Percentiles rank a stretch among this genome's conserved stretches.
Evolutionary conservation across 2,329 filamentous ascomycete species (phyloP).

Genomic region (Leptodontidium sp.): DNA sequence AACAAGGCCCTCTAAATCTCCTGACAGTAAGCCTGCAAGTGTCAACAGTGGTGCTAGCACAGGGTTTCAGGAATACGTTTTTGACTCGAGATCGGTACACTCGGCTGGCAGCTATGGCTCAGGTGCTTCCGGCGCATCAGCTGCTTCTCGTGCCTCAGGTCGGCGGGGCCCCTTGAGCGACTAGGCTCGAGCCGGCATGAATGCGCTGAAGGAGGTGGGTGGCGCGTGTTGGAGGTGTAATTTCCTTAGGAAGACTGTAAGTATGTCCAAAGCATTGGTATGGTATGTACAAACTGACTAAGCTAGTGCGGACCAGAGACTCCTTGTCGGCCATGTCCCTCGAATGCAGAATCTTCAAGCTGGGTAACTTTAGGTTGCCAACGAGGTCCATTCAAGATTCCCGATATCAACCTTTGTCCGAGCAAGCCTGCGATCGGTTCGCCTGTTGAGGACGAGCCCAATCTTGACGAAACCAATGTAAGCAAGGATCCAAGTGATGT

Average conservation of each 20-base stretch:
- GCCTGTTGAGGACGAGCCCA: too few relatives aligned
- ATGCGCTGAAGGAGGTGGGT: slow-evolving; percentile 24
- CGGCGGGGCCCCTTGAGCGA: slow-evolving; percentile 25
- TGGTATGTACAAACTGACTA: neutral
- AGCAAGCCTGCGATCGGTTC: too few relatives aligned
- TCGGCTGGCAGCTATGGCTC: slow-evolving; percentile 23
- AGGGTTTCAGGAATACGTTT: slow-evolving; percentile 22
- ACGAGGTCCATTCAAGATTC: too few relatives aligned
- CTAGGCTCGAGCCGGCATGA: slow-evolving; percentile 26
- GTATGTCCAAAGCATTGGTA: slow-evolving; percentile 1
- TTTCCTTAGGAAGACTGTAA: slow-evolving; percentile 30
- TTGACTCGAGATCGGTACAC: slow-evolving; percentile 22
- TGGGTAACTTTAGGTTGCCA: too few relatives aligned
- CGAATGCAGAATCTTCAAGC: too few relatives aligned
- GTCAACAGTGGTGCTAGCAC: slow-evolving; percentile 13
- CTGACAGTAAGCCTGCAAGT: slow-evolving; percentile 12
- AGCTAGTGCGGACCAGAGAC: slow-evolving; percentile 25
- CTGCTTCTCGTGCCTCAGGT: neutral
- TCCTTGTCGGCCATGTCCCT: slow-evolving; percentile 21
- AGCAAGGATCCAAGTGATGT: too few relatives aligned
- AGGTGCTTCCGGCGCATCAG: neutral
- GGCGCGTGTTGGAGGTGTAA: slow-evolving; percentile 34
- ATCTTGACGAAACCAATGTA: too few relatives aligned
- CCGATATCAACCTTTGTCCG: too few relatives aligned
- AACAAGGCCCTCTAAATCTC: too few relatives aligned